A percentile compares a stretch with the other conserved stretches of the same genome.
Conservation (phyloP, 768 basidiomycete species). For the Lactifluus subvellereus region DNA sequence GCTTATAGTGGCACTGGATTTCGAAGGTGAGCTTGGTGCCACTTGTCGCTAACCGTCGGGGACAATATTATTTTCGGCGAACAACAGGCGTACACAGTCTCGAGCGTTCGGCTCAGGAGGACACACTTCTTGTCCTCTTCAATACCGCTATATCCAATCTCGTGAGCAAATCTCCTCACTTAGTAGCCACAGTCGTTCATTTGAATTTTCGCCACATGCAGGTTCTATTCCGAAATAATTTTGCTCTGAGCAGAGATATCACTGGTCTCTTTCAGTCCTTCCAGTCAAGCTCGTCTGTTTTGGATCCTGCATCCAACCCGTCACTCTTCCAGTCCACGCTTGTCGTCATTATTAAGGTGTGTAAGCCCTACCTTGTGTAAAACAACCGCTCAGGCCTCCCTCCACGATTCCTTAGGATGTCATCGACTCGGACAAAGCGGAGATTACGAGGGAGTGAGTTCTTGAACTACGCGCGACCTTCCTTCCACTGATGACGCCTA, state of each 20-base stretch:
- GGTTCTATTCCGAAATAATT: slow-evolving; percentile 64
- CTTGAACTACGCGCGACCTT: neutral
- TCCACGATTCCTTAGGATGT: slow-evolving; percentile 44
- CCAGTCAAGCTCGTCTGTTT: slow-evolving; percentile 50
- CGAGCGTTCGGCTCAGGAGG: slow-evolving; percentile 59
- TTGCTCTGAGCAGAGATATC: slow-evolving; percentile 56
- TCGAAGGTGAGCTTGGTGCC: slow-evolving; percentile 42
- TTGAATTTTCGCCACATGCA: slow-evolving; percentile 24
- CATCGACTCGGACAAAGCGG: slow-evolving; percentile 53
- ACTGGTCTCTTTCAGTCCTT: slow-evolving; percentile 57
- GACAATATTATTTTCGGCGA: neutral
- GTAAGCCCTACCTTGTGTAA: neutral
- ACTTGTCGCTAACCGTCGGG: no score
- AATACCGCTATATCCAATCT: slow-evolving; percentile 62
- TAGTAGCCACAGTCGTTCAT: neutral
- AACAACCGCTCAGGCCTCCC: neutral
- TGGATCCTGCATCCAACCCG: slow-evolving; percentile 56
- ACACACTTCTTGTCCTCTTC: slow-evolving; percentile 57
- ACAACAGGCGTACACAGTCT: slow-evolving; percentile 54
- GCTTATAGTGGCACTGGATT: slow-evolving; percentile 56
- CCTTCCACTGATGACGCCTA: slow-evolving; percentile 24
- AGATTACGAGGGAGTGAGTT: slow-evolving; percentile 53
- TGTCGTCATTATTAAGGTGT: slow-evolving; percentile 63
- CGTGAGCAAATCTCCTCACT: slow-evolving; percentile 28
- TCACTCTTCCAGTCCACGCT: slow-evolving; percentile 54